Evolutionary conservation across 768 basidiomycete genomes (phyloP), one percentile per base, ranked within the genome.

Genomic region (Multifurca ochricompacta): DNA sequence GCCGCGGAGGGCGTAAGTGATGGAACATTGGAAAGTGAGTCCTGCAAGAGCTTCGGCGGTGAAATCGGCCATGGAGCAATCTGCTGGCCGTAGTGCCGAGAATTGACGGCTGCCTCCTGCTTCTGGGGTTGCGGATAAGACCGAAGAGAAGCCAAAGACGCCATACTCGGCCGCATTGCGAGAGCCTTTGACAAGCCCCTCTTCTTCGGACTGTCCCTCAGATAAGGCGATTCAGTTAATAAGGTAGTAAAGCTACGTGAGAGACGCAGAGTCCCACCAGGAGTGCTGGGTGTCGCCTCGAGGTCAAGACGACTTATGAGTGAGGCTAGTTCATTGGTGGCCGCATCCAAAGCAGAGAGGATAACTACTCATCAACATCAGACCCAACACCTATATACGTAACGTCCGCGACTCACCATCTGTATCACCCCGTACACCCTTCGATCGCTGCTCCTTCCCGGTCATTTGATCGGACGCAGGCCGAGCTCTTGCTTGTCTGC

Each of bases 231-330:
- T 19, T 49, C 58, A 13, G 42, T 39, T 35, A 61, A 63, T 21
- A 59, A 58, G 13, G 64, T 64, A 28, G 62, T 53, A 19, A 61
- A 55, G 44, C 65, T 28, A 31, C 67, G 62, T 60, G 54, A 59
- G 42, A 59, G 53, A 35, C 53, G 50, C 18, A 64, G 54, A 16
- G 74, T 73, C 30, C 67, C 70, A 23, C 69, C 67, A 21, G 74
- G 67, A 3, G 80, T 74, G 2, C 73, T 72, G 0, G 87, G 88
- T 0, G 89, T 91, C 4, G 86, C 85, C 64, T 88, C 81, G 3
- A 91, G 72, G 59, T 90, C 85, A n/a, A 91, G 74, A n/a, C 78
- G 77, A 58, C 83, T 86, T 66, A 91, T 87, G 3, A 91, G 71
- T 51, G 79, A 79, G 0, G 85, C 88, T 3, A 91, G 76, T 37